Evolutionary conservation across 2,329 filamentous ascomycete species (phyloP).

Genomic region (Paradendryphiella salina): DNA sequence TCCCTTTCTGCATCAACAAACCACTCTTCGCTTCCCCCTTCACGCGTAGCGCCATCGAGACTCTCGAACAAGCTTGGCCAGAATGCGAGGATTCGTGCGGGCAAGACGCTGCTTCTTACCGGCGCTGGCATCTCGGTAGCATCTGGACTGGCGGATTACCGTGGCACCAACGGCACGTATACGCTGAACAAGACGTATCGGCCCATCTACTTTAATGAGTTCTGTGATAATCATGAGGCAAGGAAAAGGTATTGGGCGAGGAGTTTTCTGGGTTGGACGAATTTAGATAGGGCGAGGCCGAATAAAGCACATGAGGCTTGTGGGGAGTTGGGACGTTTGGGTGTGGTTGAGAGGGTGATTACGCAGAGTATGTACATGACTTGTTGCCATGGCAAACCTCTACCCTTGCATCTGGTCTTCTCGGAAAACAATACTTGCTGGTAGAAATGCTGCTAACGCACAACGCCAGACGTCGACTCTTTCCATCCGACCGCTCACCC

Average conservation of each 20-base stretch:
- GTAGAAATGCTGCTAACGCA: constrained; percentile 6
- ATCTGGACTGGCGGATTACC: constrained; percentile 89
- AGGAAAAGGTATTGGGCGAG: constrained; percentile 95
- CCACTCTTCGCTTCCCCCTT: background rate
- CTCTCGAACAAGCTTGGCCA: constrained; percentile 6
- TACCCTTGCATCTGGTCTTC: background rate
- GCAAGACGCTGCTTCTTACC: constrained; percentile 67
- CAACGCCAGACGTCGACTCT: constrained; percentile 74
- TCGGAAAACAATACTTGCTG: background rate
- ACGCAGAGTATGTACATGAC: constrained; percentile 68
- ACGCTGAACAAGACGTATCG: constrained; percentile 86
- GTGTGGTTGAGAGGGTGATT: constrained; percentile 74
- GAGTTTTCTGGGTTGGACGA: constrained; percentile 91
- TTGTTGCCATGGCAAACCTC: background rate
- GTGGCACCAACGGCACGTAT: constrained; percentile 88
- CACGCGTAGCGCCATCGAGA: constrained; percentile 6
- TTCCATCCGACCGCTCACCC: constrained; percentile 84
- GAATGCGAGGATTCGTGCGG: constrained; percentile 55
- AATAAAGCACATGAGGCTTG: constrained; percentile 82
- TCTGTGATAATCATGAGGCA: constrained; percentile 76
- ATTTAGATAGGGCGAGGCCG: constrained; percentile 73
- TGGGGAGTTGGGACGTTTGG: constrained; percentile 69
- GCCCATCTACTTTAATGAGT: constrained; percentile 93
- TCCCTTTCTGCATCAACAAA: constrained; percentile 9
- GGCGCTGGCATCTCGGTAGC: constrained; percentile 93